These are phyloP conservation scores for Aureobasidium namibiae DNA, from an alignment of 2,329 filamentous ascomycete species.

Conservation along the genomic window DNA sequence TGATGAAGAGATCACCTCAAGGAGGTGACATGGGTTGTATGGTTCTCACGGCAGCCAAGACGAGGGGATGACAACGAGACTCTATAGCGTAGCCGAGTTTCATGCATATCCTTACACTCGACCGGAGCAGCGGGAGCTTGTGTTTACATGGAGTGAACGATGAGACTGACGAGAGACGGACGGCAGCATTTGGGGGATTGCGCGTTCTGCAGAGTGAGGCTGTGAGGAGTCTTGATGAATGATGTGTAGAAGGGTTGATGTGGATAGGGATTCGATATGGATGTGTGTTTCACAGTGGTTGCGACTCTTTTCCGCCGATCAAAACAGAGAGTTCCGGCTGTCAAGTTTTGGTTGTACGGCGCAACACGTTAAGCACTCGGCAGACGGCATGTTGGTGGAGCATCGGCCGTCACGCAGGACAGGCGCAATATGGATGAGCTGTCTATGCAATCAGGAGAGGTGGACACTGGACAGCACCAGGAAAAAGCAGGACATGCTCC, in stretches of 20 bases:
- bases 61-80: not conserved
- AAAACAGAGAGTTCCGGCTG: not conserved
- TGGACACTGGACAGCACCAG: not conserved
- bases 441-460: not conserved
- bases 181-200: not conserved
- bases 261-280: conserved; percentile 8
- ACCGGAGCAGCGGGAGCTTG: conserved; percentile 6
- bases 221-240: not conserved
- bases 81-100: not conserved
- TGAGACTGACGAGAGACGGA: not conserved
- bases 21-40: not conserved
- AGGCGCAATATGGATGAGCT: not conserved
- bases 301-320: conserved; percentile 1
- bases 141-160: not conserved
- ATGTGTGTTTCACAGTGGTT: conserved; percentile 8
- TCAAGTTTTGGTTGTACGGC: conserved; percentile 8
- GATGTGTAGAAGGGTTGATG: not conserved
- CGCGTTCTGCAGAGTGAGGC: not conserved
- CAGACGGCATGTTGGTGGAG: conserved; percentile 9
- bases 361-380: not conserved
- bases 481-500: not conserved
- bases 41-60: conserved; percentile 6
- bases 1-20: not conserved
- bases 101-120: not conserved
- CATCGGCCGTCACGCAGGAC: not conserved